A percentile compares a stretch with the other conserved stretches of the same genome.
These are phyloP conservation scores for Yarrowia sp. DNA, from an alignment of 805 yeast species.

Conservation along the genomic window DNA sequence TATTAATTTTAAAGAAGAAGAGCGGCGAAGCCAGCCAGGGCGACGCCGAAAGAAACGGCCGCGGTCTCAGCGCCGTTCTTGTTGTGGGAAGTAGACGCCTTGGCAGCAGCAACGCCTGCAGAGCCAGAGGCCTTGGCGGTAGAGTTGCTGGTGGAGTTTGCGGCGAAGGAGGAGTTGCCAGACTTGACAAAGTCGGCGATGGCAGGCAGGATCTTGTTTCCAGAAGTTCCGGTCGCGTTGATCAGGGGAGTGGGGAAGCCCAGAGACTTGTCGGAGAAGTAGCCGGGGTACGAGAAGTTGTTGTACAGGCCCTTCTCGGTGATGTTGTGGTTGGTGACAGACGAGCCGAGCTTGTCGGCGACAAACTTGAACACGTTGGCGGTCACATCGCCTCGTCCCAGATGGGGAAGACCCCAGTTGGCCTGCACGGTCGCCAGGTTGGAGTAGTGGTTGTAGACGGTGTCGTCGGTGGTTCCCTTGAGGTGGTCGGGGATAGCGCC, in stretches of 20 bases:
- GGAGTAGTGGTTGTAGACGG: constrained; percentile 54
- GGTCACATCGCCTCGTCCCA: constrained; percentile 52
- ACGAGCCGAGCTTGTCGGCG: constrained; percentile 40
- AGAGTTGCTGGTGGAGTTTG: not conserved
- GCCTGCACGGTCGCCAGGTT: constrained; percentile 49
- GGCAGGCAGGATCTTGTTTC: constrained; percentile 10
- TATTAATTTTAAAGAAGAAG: constrained; percentile 28
- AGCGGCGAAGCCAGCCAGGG: constrained; percentile 28
- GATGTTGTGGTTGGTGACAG: constrained; percentile 13
- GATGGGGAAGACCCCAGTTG: constrained; percentile 50
- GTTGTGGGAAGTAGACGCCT: constrained; percentile 19
- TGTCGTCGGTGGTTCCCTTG: constrained; percentile 47
- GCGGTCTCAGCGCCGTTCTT: constrained; percentile 28
- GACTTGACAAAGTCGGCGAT: constrained; percentile 1
- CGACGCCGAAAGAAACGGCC: constrained; percentile 30
- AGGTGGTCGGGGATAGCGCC: constrained; percentile 46
- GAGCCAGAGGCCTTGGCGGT: not conserved
- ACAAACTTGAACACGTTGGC: constrained; percentile 50
- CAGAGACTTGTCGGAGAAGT: constrained; percentile 9
- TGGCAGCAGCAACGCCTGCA: constrained; percentile 6
- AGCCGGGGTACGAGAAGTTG: constrained; percentile 15
- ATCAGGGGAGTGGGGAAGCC: constrained; percentile 18
- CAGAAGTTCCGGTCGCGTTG: constrained; percentile 3
- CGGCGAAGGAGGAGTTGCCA: not conserved
- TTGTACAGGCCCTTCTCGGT: constrained; percentile 5